Percentiles rank a stretch among this genome's conserved stretches.
Evolutionary conservation across 164 flowering plant genomes (phyloP).

Genomic region (Cinnamomum micranthum): DNA sequence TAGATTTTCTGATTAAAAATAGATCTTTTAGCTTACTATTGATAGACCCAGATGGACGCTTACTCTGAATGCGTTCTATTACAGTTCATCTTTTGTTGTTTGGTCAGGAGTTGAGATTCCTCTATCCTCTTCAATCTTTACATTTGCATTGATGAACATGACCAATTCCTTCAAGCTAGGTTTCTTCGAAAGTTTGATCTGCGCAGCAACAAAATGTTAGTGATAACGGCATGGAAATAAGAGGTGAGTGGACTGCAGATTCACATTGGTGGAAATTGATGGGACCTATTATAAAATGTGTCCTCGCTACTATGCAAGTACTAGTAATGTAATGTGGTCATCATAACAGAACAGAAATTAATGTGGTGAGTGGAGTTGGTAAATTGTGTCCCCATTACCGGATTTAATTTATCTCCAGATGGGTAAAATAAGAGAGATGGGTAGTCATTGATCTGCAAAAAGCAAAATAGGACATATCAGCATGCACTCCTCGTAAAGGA

Average conservation of each 20-base stretch:
- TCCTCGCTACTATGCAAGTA: not conserved
- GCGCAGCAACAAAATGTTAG: conserved; percentile 16
- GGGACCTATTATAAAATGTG: too few relatives aligned
- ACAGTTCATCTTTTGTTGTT: conserved; percentile 67
- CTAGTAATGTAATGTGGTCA: not conserved
- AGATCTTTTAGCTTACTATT: not conserved
- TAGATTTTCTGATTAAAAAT: not conserved
- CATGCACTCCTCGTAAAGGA: not conserved
- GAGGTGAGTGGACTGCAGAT: not conserved
- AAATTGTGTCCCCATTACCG: conserved; percentile 37
- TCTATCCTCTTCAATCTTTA: conserved; percentile 27
- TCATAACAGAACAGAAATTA: not conserved
- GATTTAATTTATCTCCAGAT: conserved; percentile 59
- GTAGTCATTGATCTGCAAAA: conserved; percentile 63
- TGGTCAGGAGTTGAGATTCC: conserved; percentile 19
- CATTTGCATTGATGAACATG: conserved; percentile 44
- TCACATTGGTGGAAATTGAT: not conserved
- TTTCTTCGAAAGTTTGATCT: conserved; percentile 67
- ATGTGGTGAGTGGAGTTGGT: not conserved
- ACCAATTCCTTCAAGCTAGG: conserved; percentile 72
- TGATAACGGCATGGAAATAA: not conserved
- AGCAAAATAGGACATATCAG: not conserved
- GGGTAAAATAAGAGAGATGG: conserved; percentile 75
- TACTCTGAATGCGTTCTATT: conserved; percentile 7
- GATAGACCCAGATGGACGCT: not conserved